Evolutionary conservation across 1,139 yeast species (phyloP), one percentile per base, ranked within the genome.

Genomic region (Suhomyces ambrosiae): DNA sequence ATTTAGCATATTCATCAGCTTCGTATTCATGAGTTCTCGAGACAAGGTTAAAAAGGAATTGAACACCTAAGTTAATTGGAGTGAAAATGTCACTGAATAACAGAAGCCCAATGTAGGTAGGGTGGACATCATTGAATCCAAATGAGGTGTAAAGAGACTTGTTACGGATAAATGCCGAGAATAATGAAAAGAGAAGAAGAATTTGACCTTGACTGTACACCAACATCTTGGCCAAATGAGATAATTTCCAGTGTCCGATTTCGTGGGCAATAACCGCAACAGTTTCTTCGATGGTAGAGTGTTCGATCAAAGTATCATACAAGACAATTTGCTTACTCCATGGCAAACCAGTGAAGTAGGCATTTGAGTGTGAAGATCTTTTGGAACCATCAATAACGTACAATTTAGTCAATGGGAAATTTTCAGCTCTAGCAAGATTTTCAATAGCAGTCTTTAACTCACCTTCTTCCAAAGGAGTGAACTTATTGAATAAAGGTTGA

Each of bases 191-290:
- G 33, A 81, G 73, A 30, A 77, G 52, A 50, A 85, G 76, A 39
- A 84, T 63, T 53, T 86, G 86, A 10, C 68, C 61, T 62, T 88
- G 92, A 33, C 79, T 69, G 48, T 82, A 73, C 3, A 74, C 52
- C 54, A 92, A 63, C 74, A 82, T 76, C 58, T 82, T 82, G 12
- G 89, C 70, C 44, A 90, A 82, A 62, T 92, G 98, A 43, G 84
- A 82, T 59, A 85, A 74, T 51, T 85, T 84, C 98, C 98, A 92
- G 62, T 92, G 98, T 33, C 98, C 98, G 50, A 92, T 85, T 68
- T 92, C 98, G 58, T 92, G 98, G 15, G 96, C 97, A 53, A 92
- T 73, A 1, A 92, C 96, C 29, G 98, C 97, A 37, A 90, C 88
- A 22, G 90, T 86, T 63, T 92, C 96, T 33, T 76, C 77, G 23